Percentiles rank a stretch among this genome's conserved stretches.
Evolutionary conservation across 768 basidiomycete genomes (phyloP).

Genomic region (Pilatotrama ljubarskyi): DNA sequence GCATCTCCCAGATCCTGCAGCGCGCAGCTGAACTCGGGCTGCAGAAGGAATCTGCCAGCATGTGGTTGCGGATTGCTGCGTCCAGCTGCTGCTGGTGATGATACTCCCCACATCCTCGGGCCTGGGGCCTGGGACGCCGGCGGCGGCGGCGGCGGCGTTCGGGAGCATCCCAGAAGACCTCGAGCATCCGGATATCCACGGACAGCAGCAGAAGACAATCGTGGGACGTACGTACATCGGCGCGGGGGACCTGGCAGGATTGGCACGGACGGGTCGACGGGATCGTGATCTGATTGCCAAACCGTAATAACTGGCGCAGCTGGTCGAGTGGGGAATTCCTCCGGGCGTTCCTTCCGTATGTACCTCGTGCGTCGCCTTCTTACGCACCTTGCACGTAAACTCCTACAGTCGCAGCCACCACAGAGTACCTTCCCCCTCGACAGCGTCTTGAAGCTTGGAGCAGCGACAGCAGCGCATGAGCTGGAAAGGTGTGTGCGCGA

Average conservation of each 20-base stretch:
- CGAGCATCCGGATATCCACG: background rate
- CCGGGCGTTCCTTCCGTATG: too few species aligned
- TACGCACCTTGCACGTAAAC: conserved; percentile 1
- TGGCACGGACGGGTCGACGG: background rate
- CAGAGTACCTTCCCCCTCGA: too few species aligned
- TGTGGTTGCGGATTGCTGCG: background rate
- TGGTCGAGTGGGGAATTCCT: too few species aligned
- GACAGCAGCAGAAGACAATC: background rate
- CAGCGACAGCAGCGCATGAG: too few species aligned
- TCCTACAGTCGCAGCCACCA: too few species aligned
- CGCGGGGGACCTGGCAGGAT: background rate
- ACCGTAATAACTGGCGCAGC: background rate
- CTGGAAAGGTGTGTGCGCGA: too few species aligned
- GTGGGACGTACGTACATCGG: background rate
- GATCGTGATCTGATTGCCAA: conserved; percentile 4
- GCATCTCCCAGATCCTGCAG: background rate
- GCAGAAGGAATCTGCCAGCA: background rate
- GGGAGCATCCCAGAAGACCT: background rate
- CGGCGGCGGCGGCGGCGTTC: background rate
- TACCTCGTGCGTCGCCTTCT: background rate
- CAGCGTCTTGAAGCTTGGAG: too few species aligned
- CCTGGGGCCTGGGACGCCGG: too few species aligned
- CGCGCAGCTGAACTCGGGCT: too few species aligned
- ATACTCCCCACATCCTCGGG: too few species aligned
- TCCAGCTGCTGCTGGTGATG: too few species aligned